Evolutionary conservation across 2,329 filamentous ascomycete genomes (phyloP).

Genomic region (Pyrenochaeta sp.): DNA sequence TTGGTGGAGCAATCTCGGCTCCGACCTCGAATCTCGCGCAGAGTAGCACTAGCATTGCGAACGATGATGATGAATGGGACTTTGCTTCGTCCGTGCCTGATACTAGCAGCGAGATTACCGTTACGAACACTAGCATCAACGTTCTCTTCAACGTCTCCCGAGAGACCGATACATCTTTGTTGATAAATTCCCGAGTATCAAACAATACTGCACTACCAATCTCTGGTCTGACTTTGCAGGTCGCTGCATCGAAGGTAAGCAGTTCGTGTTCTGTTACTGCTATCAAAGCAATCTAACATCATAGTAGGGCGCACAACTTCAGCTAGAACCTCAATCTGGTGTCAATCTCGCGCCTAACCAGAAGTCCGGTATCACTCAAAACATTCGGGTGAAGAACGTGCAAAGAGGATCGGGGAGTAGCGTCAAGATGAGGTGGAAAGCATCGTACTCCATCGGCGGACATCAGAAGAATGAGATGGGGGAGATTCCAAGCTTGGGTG

Average conservation of each 20-base stretch:
- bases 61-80: conserved; percentile 96
- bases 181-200: conserved; percentile 81
- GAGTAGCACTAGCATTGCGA: conserved; percentile 58
- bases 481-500: conserved; percentile 79
- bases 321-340: conserved; percentile 85
- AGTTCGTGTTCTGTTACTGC: background rate
- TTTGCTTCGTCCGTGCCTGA: conserved; percentile 87
- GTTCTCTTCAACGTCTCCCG: conserved; percentile 78
- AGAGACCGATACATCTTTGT: conserved; percentile 65
- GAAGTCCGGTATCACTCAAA: conserved; percentile 81
- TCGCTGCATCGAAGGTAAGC: conserved; percentile 88
- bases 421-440: conserved; percentile 92
- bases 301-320: conserved; percentile 76
- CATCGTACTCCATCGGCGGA: conserved; percentile 76
- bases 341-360: conserved; percentile 75
- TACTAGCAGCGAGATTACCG: conserved; percentile 70
- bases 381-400: conserved; percentile 79
- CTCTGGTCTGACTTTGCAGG: conserved; percentile 84
- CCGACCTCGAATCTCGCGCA: conserved; percentile 38
- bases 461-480: conserved; percentile 80
- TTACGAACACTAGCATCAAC: conserved; percentile 75
- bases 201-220: conserved; percentile 78
- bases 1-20: conserved; percentile 42
- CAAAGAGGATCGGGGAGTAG: conserved; percentile 75
- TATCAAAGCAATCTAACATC: conserved; percentile 15